Base-by-base conservation (phyloP, 225 moss, liverwort and hornwort species). In the Marchantia polymorpha region DNA sequence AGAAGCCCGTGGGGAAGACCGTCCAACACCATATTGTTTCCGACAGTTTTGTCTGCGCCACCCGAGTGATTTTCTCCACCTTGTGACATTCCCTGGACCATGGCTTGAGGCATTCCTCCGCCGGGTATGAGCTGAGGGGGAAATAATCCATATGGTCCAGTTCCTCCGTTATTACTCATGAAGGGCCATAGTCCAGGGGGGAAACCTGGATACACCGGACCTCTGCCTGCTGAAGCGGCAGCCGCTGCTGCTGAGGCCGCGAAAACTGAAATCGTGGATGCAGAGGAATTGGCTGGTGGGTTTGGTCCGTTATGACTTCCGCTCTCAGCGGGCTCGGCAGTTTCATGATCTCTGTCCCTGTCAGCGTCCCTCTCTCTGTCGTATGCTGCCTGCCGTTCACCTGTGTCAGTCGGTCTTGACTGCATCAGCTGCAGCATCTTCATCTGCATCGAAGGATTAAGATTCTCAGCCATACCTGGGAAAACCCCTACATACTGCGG, bases 131-230 rank as follows among this genome's bases (percentile, higher is more conserved):
- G 26, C 52, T 87, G 84, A 54, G 77, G 80, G 46, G 78, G 81
- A 53, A 80, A 84, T 58, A 84, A 52, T 58, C 87, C 84, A 75
- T 84, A 87, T 8, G 84, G 84, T 52, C 69, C 81, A 17, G 86
- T 16, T 16, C 54, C 68, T 64, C 82, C 87, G 23, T 69, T 79
- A 23, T 78, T 23, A 81, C 52, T 77, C 46, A 85, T 63, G 73
- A 79, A 82, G 16, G 88, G 86, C 88, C 88, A 88, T 7, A 88
- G 68, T 50, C 80, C 88, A 56, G 86, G 83, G 19, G 85, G 81
- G n/a, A 88, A 84, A 52, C 85, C 85, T 53, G 85, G 47, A 66
- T 83, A 88, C 4, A 85, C 59, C 15, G 79, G 81, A n/a, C 85
- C 72, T 65, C 85, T 70, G 19, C 87, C 87, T 53, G 84, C 70